A percentile compares a stretch with the other conserved stretches of the same genome.
phyloP scores from a whole-genome alignment of 2,329 filamentous ascomycete species.

The Colletotrichum paranaense region DNA sequence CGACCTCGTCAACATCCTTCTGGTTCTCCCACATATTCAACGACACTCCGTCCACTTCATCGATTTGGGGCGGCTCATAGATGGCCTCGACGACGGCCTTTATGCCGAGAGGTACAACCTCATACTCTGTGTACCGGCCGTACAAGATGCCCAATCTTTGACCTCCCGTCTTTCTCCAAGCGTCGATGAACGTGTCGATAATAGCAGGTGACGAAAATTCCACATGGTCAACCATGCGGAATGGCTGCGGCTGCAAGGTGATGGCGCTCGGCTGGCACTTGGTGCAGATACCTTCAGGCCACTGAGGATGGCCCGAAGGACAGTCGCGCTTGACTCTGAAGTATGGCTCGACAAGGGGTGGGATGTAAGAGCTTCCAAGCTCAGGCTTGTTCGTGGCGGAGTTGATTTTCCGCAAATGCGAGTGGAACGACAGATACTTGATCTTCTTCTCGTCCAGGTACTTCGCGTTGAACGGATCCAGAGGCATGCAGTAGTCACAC shows the following conservation, averaged over 20 bases:
- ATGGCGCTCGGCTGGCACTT: conserved; percentile 99
- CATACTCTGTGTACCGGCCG: conserved; percentile 89
- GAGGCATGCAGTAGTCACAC: conserved; percentile 98
- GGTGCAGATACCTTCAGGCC: conserved; percentile 96
- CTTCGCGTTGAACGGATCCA: conserved; percentile 91
- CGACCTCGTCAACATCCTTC: conserved; percentile 82
- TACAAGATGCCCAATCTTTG: conserved; percentile 94
- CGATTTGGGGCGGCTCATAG: conserved; percentile 92
- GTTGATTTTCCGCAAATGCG: conserved; percentile 94
- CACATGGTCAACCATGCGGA: conserved; percentile 98
- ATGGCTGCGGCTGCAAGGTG: conserved; percentile 91
- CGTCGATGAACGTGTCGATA: conserved; percentile 90
- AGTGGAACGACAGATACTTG: conserved; percentile 97
- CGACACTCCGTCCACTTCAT: conserved; percentile 89
- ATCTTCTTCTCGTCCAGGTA: conserved; percentile 97
- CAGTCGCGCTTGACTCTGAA: conserved; percentile 91
- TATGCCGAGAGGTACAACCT: conserved; percentile 90
- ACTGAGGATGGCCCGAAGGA: conserved; percentile 90
- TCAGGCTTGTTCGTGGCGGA: conserved; percentile 96
- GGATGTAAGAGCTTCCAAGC: conserved; percentile 93
- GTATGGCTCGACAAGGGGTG: conserved; percentile 91
- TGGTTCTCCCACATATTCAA: conserved; percentile 88
- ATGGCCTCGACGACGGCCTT: conserved; percentile 98
- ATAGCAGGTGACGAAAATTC: conserved; percentile 90
- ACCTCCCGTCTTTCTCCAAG: conserved; percentile 86